Evolutionary conservation across 345 rosid species (phyloP), one percentile per base, ranked within the genome.

Genomic region (Salix udensis): DNA sequence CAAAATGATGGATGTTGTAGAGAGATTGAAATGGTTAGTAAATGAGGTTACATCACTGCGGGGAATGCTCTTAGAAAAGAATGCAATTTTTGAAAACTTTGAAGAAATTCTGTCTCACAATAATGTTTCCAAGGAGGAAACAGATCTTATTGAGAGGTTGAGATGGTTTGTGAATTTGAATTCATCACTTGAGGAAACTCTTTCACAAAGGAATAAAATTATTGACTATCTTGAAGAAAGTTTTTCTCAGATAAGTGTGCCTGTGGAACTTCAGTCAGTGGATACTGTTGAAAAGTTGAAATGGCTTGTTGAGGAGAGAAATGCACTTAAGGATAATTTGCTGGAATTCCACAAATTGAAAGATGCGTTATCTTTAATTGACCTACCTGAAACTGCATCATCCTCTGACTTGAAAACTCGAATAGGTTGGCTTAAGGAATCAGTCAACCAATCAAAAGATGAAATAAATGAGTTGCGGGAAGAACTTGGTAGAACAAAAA

Each of bases 381-480:
- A 92, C 82, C 46, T 91, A 55, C 96, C 95, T 0, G 90, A 90
- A 78, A 86, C 87, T 73, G 74, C 78, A 40, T 82, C 89, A 58
- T 72, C 82, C 40, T 79, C 88, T 75, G 89, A 91, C 82, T 73
- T 87, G 84, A 91, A 88, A 84, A 77, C 89, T 81, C 83, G 89
- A 68, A 72, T 90, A 75, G 69, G 73, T 78, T 88, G 97, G 97
- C 87, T 94, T 67, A 88, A 79, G 82, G 94, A 90, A 65, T 92
- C 95, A 4, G 80, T 86, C 84, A 65, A 75, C 70, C 87, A 79
- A 76, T 83, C 88, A 82, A 87, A 84, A 83, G 84, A 76, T 80
- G 88, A 87, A 78, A 79, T 87, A 76, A 82, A 79, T 68, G 21
- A 79, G 76, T 79, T 92, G 82, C 86, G 85, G 65, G 75, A 80